phyloP scores from a whole-genome alignment of 306 rosid species.

The Cicer cuneatum region DNA sequence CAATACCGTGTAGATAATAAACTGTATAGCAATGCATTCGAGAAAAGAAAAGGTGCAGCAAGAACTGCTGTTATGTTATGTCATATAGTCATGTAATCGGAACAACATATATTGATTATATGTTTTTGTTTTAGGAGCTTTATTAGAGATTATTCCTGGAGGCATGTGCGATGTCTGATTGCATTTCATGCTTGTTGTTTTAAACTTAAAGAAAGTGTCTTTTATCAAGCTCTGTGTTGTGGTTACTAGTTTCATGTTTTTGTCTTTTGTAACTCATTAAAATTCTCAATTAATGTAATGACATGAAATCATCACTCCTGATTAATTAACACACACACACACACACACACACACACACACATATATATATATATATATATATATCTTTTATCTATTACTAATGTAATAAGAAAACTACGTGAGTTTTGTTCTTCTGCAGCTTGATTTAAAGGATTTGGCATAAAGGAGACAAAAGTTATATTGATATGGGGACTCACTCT shows the following conservation, averaged over 20 bases:
- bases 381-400: background rate
- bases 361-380: too few relatives aligned
- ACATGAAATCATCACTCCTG: background rate
- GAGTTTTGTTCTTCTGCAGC: background rate
- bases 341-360: too few relatives aligned
- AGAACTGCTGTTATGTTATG: conserved; percentile 7
- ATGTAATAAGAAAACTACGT: conserved; percentile 4
- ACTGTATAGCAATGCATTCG: conserved; percentile 16
- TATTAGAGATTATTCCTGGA: conserved; percentile 4
- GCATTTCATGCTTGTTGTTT: background rate
- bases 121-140: conserved; percentile 5
- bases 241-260: background rate
- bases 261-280: background rate
- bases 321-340: background rate
- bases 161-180: background rate
- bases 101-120: background rate
- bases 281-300: background rate
- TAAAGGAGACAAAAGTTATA: background rate
- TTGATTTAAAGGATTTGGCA: background rate
- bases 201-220: background rate
- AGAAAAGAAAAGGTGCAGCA: conserved; percentile 1
- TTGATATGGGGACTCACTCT: background rate
- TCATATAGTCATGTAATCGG: background rate
- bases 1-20: conserved; percentile 39
- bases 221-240: background rate